A percentile compares a stretch with the other conserved stretches of the same genome.
Evolutionary conservation across 352 stramenopile genomes (phyloP).

Genomic region (Globisporangium rhizosaccharum): DNA sequence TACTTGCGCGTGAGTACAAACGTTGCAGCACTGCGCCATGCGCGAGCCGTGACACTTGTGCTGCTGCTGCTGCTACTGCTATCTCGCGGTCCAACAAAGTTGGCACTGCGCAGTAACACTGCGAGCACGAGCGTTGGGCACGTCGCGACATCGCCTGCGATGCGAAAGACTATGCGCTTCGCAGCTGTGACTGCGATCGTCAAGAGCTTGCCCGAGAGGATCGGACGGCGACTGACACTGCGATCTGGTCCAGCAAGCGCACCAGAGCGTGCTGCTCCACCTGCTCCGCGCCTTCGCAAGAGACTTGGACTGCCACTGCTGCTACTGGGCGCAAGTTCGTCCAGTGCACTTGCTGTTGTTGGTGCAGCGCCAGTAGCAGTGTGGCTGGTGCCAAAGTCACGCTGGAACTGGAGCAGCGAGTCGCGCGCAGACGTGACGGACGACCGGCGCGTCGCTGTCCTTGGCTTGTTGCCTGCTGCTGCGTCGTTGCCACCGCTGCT

Average conservation of each 20-base stretch:
- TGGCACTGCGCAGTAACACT: constrained; percentile 31
- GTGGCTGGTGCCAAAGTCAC: constrained; percentile 1
- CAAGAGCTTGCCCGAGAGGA: constrained; percentile 18
- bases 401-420: constrained; percentile 14
- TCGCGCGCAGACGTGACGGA: constrained; percentile 1
- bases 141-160: constrained; percentile 23
- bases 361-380: no score
- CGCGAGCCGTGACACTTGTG: background rate
- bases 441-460: background rate
- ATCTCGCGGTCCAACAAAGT: constrained; percentile 23
- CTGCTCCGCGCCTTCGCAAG: background rate
- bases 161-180: constrained; percentile 38
- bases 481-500: background rate
- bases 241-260: background rate
- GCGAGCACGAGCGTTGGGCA: constrained; percentile 45
- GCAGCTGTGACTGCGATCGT: constrained; percentile 20
- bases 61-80: background rate
- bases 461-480: background rate
- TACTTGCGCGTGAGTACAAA: constrained; percentile 43
- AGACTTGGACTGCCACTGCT: background rate
- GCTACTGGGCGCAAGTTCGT: background rate
- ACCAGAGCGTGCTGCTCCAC: background rate
- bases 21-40: constrained; percentile 27
- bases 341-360: background rate
- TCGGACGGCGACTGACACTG: background rate